Evolutionary conservation across 768 basidiomycete genomes (phyloP), one percentile per base, ranked within the genome.

Genomic region (Clathrus columnatus): DNA sequence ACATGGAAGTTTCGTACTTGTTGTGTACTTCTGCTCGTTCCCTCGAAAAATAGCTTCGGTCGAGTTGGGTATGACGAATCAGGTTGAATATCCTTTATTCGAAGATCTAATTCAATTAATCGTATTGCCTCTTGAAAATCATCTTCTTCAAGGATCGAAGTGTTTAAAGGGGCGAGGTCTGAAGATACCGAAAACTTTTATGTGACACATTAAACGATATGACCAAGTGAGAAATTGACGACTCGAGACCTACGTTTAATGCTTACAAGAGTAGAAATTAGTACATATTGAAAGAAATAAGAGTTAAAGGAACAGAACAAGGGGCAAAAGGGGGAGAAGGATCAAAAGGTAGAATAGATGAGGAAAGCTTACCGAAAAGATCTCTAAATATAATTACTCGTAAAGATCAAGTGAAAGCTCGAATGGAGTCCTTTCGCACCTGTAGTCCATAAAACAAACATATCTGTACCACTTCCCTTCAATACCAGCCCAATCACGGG

Each of bases 391-490:
- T 26, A 20, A 28, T 14, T 44, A 2, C 43, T 23, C 28, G 28
- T 21, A 21, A 4, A 42, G 36, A 42, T 42, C 26, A 14, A 32
- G 28, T 16, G 11, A 20, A 36, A 41, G 24, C 45, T 44, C 17
- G 10, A 54, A 58, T 42, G 51, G 29, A 27, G n/a, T 18, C 7
- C 7, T 17, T 45, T 59, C 67, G 28, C 56, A 84, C 84, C 82
- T 75, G 66, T 87, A 86, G 69, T 88, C 87, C 83, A 87, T 82
- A 61, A 85, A 88, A 58, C 79, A 86, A 18, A 88, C 80, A 57
- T 82, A 81, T 66, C 87, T 72, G 59, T 77, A 72, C 87, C 87
- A 90, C n/a, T 73, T 76, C 6, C 86, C 86, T 66, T 83, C 80
- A 2, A 87, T 76, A 10, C 85, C 85, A 18, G 85, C 85, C 87